These are phyloP conservation scores for Tetradesmus lagerheimii DNA, from an alignment of 139 green algal species.

Conservation along the genomic window DNA sequence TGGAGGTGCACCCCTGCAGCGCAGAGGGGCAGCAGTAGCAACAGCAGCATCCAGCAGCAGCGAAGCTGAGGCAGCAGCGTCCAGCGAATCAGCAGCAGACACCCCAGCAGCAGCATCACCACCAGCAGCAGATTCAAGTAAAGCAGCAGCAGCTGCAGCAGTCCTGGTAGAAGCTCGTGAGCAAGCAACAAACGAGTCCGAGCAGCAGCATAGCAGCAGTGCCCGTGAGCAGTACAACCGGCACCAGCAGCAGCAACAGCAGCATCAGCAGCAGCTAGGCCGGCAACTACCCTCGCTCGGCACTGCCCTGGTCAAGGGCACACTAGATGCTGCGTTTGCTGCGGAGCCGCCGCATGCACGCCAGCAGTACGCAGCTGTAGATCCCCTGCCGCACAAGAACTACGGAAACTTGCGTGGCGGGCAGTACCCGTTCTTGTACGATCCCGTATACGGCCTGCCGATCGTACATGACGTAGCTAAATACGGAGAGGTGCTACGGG, in stretches of 20 bases:
- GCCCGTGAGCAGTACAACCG: background rate
- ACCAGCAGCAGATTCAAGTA: background rate
- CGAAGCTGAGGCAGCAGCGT: conserved; percentile 5
- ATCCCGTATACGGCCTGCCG: conserved; percentile 71
- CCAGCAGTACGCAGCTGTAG: background rate
- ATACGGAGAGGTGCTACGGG: conserved; percentile 73
- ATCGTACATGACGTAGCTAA: conserved; percentile 63
- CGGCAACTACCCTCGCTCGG: background rate
- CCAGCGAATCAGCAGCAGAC: conserved; percentile 28
- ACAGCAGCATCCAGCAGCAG: background rate
- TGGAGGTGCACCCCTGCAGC: background rate
- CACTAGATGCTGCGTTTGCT: background rate
- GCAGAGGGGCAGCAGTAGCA: conserved; percentile 1
- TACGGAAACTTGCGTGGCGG: conserved; percentile 61
- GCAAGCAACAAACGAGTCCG: conserved; percentile 19
- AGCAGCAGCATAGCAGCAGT: conserved; percentile 28
- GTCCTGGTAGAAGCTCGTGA: background rate
- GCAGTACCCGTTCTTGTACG: conserved; percentile 69
- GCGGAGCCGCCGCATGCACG: background rate
- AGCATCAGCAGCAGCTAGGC: background rate
- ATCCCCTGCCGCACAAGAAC: conserved; percentile 64
- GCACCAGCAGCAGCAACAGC: conserved; percentile 7
- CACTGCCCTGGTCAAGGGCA: background rate
- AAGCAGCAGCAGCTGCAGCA: conserved; percentile 38
- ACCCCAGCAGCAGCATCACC: background rate